Evolutionary conservation across 805 yeast species (phyloP), one percentile per base, ranked within the genome.

Genomic region (Saccharomycopsis malanga): DNA sequence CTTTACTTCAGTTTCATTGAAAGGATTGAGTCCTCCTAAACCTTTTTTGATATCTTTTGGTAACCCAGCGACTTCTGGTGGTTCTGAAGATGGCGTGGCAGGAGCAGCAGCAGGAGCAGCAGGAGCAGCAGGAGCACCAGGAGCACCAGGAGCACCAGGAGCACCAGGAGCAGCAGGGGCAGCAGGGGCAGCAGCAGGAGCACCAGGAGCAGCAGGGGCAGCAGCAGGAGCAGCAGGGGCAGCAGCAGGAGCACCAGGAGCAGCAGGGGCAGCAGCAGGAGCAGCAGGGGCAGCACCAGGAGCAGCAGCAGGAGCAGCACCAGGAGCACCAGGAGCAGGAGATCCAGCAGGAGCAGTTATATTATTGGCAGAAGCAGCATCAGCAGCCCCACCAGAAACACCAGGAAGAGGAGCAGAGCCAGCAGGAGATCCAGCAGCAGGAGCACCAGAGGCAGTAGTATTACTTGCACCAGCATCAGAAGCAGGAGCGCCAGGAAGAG

Each of bases 101-200:
- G 30, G 9, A 17, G 35, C 42, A 27, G 29, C 34, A 4, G 29
- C 25, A 27, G 24, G 24, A 25, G 34, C 21, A 17, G 21, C 42
- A 24, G 42, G 34, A 27, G 42, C 42, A 27, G 34, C 42, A n/a
- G 25, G 15, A 17, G 42, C 15, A 24, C 25, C 20, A n/a, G 42
- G 34, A 29, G 29, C 29, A 17, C 34, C 20, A 20, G 25, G 34
- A 25, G 42, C 20, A 9, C 21, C 29, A 29, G 42, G 34, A 25
- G 34, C 42, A 27, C 21, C 34, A 39, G 34, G 34, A 29, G 29
- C 24, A 17, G 34, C 42, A 25, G 42, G 34, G 29, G 42, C 42
- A 15, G 34, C 42, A 24, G 29, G 25, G 29, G 29, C 34, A 3
- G 42, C 42, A 10, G 34, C 42, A 15, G 25, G 21, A 2, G 34